phyloP scores from a whole-genome alignment of 2,329 filamentous ascomycete genomes.

The Aspergillus texensis region DNA sequence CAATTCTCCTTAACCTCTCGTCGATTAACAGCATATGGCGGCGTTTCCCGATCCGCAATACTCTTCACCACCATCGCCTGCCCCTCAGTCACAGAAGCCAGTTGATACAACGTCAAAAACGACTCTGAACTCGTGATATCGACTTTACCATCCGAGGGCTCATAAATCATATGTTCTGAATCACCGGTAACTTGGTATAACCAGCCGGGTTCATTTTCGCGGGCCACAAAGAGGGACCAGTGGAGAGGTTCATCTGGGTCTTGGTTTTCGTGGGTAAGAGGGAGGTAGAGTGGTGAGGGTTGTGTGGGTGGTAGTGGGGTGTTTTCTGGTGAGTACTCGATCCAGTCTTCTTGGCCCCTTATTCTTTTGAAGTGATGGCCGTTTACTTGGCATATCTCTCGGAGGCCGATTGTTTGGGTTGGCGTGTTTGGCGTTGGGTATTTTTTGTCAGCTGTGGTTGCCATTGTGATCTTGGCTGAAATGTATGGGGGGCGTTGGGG shows the following conservation, averaged over 20 bases:
- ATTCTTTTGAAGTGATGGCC: not conserved
- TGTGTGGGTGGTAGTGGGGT: not conserved
- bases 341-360: not conserved
- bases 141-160: constrained; percentile 15
- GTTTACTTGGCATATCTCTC: not conserved
- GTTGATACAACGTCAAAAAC: constrained; percentile 19
- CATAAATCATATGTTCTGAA: constrained; percentile 28
- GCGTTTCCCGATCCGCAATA: constrained; percentile 22
- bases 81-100: constrained; percentile 20
- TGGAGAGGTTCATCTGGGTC: constrained; percentile 23
- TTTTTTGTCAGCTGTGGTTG: too few species aligned
- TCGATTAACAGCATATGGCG: constrained; percentile 22
- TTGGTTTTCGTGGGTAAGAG: constrained; percentile 25
- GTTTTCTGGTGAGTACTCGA: not conserved
- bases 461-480: not conserved
- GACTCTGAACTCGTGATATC: constrained; percentile 13
- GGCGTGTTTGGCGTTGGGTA: not conserved
- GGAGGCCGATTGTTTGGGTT: not conserved
- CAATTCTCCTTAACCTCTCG: constrained; percentile 28
- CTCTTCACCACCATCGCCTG: constrained; percentile 19
- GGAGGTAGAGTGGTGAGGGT: constrained; percentile 8
- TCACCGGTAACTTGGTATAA: constrained; percentile 32
- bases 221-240: constrained; percentile 28
- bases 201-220: constrained; percentile 25
- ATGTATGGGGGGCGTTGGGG: not conserved